Evolutionary conservation across 441 rosid genomes (phyloP).

Genomic region (Omphalea diandra): DNA sequence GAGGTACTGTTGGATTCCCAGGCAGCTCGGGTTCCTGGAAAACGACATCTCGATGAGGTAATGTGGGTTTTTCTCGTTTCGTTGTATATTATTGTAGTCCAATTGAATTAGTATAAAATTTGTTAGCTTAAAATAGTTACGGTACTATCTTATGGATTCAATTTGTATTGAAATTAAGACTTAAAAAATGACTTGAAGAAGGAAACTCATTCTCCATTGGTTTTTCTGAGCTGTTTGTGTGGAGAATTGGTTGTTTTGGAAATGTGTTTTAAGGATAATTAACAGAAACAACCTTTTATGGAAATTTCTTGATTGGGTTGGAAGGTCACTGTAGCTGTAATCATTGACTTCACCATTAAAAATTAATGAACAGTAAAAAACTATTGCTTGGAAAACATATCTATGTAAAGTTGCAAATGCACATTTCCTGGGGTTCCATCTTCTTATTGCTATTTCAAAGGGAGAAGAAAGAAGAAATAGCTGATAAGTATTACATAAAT

Average conservation of each 20-base stretch:
- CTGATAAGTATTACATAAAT: background rate
- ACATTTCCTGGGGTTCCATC: background rate
- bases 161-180: too few relatives aligned
- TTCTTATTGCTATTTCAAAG: background rate
- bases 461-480: background rate
- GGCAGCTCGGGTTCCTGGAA: slow-evolving; percentile 76
- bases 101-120: too few relatives aligned
- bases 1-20: slow-evolving; percentile 42
- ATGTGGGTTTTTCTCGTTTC: slow-evolving; percentile 11
- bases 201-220: background rate
- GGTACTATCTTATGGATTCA: too few relatives aligned
- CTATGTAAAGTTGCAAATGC: background rate
- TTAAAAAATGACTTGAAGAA: background rate
- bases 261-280: background rate
- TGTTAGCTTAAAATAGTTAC: too few relatives aligned
- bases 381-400: too few relatives aligned
- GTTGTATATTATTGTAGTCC: too few relatives aligned
- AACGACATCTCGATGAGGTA: slow-evolving; percentile 94
- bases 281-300: background rate
- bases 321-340: background rate
- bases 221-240: background rate
- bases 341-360: too few relatives aligned
- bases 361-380: too few relatives aligned
- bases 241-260: background rate
- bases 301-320: slow-evolving; percentile 2